A percentile compares a stretch with the other conserved stretches of the same genome.
Evolutionary conservation across 495 filamentous ascomycete genomes (phyloP).

Genomic region (Chlorociboria aeruginascens): DNA sequence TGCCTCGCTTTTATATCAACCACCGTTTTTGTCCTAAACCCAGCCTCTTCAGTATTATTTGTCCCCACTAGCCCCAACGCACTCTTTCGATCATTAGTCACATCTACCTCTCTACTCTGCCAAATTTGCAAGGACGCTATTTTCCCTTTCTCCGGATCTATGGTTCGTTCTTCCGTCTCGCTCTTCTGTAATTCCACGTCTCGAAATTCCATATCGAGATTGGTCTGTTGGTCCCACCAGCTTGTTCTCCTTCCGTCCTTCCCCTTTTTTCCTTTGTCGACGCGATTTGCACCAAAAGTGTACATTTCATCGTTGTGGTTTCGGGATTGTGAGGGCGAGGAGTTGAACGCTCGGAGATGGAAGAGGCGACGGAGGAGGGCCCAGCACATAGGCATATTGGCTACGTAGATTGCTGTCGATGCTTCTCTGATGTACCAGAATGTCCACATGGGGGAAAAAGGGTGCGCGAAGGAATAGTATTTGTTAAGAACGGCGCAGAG

Average conservation of each 20-base stretch:
- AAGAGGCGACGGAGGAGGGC: constrained; percentile 43
- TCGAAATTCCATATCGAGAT: neutral
- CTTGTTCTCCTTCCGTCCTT: neutral
- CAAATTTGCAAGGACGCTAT: constrained; percentile 12
- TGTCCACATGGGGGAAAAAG: constrained; percentile 44
- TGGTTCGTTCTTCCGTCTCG: constrained; percentile 15
- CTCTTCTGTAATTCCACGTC: neutral
- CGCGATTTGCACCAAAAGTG: too few species aligned
- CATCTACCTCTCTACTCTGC: constrained; percentile 11
- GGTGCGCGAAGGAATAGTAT: constrained; percentile 49
- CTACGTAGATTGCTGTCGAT: constrained; percentile 47
- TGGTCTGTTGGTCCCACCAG: constrained; percentile 12
- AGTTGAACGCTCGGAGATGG: constrained; percentile 30
- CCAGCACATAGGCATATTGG: constrained; percentile 55
- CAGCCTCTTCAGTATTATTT: constrained; percentile 2
- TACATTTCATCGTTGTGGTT: too few species aligned
- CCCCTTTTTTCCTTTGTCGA: neutral
- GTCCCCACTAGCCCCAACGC: neutral
- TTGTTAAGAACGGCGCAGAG: constrained; percentile 51
- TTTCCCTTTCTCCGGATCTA: neutral
- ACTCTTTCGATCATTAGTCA: neutral
- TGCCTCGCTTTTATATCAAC: neutral
- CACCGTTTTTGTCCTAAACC: constrained; percentile 3
- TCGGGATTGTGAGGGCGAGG: neutral
- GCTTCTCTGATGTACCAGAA: constrained; percentile 59